phyloP scores from a whole-genome alignment of 495 filamentous ascomycete genomes.

The Penicillium subrubescens region DNA sequence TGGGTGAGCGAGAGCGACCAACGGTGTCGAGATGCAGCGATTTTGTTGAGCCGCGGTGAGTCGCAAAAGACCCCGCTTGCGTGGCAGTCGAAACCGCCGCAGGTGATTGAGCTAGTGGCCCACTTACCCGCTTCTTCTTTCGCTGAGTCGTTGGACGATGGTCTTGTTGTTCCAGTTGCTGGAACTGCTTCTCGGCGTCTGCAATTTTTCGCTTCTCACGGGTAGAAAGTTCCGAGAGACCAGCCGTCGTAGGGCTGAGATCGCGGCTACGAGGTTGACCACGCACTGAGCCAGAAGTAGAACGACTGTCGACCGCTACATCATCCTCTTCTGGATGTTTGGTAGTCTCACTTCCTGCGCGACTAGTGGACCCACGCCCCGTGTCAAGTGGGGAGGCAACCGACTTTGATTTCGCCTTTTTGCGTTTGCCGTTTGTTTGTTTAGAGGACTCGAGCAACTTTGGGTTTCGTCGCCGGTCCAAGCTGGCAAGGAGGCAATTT shows the following conservation, averaged over 20 bases:
- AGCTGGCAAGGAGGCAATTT: conserved; percentile 71
- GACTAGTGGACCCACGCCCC: conserved; percentile 71
- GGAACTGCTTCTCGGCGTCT: conserved; percentile 75
- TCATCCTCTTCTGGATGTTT: conserved; percentile 55
- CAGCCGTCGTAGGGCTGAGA: conserved; percentile 61
- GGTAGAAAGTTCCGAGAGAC: conserved; percentile 70
- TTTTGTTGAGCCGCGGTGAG: conserved; percentile 18
- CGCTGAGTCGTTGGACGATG: conserved; percentile 41
- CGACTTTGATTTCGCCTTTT: conserved; percentile 62
- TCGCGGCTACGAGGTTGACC: conserved; percentile 82
- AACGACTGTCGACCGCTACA: conserved; percentile 54
- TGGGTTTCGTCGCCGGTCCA: conserved; percentile 65
- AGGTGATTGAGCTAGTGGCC: conserved; percentile 40
- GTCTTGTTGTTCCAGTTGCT: conserved; percentile 55
- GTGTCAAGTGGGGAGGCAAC: conserved; percentile 69
- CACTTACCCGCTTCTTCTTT: conserved; percentile 52
- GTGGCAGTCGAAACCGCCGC: conserved; percentile 26
- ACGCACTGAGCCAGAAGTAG: conserved; percentile 71
- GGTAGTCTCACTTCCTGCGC: conserved; percentile 73
- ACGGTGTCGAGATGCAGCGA: conserved; percentile 24
- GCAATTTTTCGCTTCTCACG: conserved; percentile 87
- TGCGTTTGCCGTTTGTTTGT: conserved; percentile 49
- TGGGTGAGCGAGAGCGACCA: conserved; percentile 35
- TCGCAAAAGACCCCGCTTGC: conserved; percentile 22
- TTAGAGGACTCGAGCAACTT: conserved; percentile 44